Evolutionary conservation across 805 yeast genomes (phyloP), one percentile per base, ranked within the genome.

Genomic region (Cyberlindnera americana): DNA sequence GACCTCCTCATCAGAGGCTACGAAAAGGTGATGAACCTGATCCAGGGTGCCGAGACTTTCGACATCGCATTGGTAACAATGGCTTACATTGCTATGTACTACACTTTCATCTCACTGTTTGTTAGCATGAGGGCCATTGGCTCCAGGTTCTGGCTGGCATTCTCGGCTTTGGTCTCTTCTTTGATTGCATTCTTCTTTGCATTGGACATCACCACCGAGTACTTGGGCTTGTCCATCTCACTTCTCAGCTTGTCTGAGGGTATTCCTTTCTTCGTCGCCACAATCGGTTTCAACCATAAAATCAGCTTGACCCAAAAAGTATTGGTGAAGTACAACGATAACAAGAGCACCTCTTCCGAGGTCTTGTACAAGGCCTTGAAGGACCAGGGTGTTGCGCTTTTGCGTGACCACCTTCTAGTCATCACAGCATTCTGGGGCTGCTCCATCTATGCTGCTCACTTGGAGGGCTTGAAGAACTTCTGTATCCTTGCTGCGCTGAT

Each of bases 251-350:
- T 91, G 49, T 77, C 89, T 41, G 97, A 91, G 65, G 97, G 97
- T 24, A 65, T 91, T 33, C 99, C 99, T 17, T 91, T 91, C 62
- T 73, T 91, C 56, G 95, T 91, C 17, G 88, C 95, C 16, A 81
- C 88, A 5, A 78, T 91, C 56, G 99, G 98, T 2, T 91, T 91
- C 64, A 89, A 87, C 59, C 84, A 86, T 60, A 88, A 90, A 55
- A 75, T 87, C 15, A 69, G 77, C 11, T 72, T 89, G 47, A 83
- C 96, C 1, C 65, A 73, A 16, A 73, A 76, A 33, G 80, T 82
- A 18, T 66, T 73, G 19, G 58, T 71, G 13, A 51, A 52, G 25
- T 46, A 51, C 14, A 44, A 54, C 1, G 42, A 32, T 6, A 49
- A 47, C 19, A 56, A 61, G 40, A 49, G 59, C 35, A 65, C 62